Base-by-base conservation (phyloP, 345 rosid genomes). In the Aquilaria sinensis region DNA sequence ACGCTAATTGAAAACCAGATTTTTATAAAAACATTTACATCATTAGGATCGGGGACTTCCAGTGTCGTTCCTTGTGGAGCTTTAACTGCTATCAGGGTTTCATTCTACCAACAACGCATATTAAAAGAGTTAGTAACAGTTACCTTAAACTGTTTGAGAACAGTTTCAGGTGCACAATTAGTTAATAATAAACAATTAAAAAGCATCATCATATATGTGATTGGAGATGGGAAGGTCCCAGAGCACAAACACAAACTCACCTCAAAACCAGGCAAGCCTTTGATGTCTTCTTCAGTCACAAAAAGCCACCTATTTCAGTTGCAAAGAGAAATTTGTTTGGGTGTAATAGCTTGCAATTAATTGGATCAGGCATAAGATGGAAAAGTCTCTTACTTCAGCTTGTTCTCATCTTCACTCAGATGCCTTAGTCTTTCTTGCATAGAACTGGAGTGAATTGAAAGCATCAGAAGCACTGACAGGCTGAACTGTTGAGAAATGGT, bases 61-160 rank as follows among this genome's bases (percentile, higher is more conserved):
- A 94, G 71, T 13, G 99, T 94, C 56, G 99, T 94, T 67, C 99
- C 97, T 68, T 94, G 96, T 41, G 97, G 97, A 80, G 97, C 97
- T 84, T 94, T 90, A 65, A 94, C 78, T 68, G 97, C 97, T 71
- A 94, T 94, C 61, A 94, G 82, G 57, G 97, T 94, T 80, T 94
- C 80, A 73, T 94, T 94, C 97, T 90, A 85, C 70, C 53, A 73
- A 48, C 63, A 73, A 48, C 15, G 64, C 43, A 59, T 61, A 55
- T 31, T 57, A 51, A 65, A 57, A 9, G 43, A 72, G 74, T 53
- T 3, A 68, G 63, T 47, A 46, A 63, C 54, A 61, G 47, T 54
- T 56, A 37, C 34, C 66, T 61, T 58, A 65, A 58, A 68, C 55
- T 58, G 50, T 50, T 51, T 47, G 29, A 63, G 61, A 78, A 58